Percentiles rank a stretch among this genome's conserved stretches.
Conservation (phyloP, 2,329 filamentous ascomycete species). For the Aspergillus sp. region DNA sequence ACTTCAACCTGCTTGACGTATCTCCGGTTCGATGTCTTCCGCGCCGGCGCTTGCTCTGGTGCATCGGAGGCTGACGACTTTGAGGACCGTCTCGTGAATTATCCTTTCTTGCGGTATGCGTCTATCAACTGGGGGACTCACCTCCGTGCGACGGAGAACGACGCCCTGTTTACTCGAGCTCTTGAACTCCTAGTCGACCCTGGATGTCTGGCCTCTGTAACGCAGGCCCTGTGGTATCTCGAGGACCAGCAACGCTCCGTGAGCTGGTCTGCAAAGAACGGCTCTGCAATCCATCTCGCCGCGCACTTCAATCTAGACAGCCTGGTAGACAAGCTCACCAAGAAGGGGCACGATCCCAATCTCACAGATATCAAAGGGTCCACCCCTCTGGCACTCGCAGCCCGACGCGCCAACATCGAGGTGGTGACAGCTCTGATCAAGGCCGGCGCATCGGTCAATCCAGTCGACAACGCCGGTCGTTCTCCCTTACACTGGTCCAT, state of each 20-base stretch:
- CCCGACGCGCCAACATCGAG: neutral
- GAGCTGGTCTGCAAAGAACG: slow-evolving; percentile 9
- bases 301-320: slow-evolving; percentile 1
- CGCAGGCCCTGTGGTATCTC: slow-evolving; percentile 8
- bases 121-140: slow-evolving; percentile 9
- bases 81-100: neutral
- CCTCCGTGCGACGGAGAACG: neutral
- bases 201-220: neutral
- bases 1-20: slow-evolving; percentile 2
- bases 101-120: slow-evolving; percentile 9
- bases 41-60: slow-evolving; percentile 2
- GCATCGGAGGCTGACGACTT: slow-evolving; percentile 3
- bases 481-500: neutral
- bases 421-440: neutral
- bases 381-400: neutral
- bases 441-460: neutral
- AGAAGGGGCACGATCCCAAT: neutral
- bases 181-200: neutral
- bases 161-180: neutral
- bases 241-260: neutral
- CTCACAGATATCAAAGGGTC: slow-evolving; percentile 1
- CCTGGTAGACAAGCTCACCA: neutral
- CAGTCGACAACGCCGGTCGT: slow-evolving; percentile 1
- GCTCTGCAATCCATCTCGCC: slow-evolving; percentile 6
- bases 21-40: slow-evolving; percentile 4